Conservation (phyloP, 495 filamentous ascomycete genomes). For the Astrothelium subdiscretum region DNA sequence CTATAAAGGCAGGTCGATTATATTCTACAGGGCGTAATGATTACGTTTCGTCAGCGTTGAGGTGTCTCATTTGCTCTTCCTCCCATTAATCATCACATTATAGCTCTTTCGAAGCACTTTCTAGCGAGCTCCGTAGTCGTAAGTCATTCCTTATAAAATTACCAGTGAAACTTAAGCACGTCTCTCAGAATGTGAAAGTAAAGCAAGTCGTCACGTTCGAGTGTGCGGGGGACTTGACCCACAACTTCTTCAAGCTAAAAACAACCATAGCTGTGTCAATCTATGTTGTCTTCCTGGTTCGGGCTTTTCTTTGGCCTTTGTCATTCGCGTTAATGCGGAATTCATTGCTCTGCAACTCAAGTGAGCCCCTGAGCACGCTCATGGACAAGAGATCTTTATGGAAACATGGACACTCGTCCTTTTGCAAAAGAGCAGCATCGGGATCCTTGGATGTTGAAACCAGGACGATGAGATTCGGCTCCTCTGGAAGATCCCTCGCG, state of each 20-base stretch:
- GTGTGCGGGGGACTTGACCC: too few relatives aligned
- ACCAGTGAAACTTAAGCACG: too few relatives aligned
- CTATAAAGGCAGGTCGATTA: too few relatives aligned
- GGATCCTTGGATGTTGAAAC: neutral
- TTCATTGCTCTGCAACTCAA: slow-evolving; percentile 8
- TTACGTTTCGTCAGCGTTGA: neutral
- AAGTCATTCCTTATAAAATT: neutral
- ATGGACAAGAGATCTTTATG: slow-evolving; percentile 8
- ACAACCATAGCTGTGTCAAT: neutral
- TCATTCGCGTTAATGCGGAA: neutral
- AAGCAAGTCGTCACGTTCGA: too few relatives aligned
- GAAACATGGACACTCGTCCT: slow-evolving; percentile 2
- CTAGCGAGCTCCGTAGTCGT: neutral
- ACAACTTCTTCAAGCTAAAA: neutral
- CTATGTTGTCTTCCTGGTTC: neutral
- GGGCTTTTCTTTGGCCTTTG: neutral
- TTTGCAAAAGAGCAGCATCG: slow-evolving; percentile 4
- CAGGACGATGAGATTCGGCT: slow-evolving; percentile 3
- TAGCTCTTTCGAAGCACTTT: slow-evolving; percentile 1
- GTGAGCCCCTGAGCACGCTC: slow-evolving; percentile 6
- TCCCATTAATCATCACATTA: neutral
- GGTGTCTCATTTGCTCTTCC: neutral
- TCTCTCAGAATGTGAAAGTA: too few relatives aligned
- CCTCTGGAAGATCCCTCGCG: neutral
- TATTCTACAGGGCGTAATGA: too few relatives aligned